A percentile compares a stretch with the other conserved stretches of the same genome.
phyloP scores from a whole-genome alignment of 345 rosid genomes.

The Salix koriyanagi region DNA sequence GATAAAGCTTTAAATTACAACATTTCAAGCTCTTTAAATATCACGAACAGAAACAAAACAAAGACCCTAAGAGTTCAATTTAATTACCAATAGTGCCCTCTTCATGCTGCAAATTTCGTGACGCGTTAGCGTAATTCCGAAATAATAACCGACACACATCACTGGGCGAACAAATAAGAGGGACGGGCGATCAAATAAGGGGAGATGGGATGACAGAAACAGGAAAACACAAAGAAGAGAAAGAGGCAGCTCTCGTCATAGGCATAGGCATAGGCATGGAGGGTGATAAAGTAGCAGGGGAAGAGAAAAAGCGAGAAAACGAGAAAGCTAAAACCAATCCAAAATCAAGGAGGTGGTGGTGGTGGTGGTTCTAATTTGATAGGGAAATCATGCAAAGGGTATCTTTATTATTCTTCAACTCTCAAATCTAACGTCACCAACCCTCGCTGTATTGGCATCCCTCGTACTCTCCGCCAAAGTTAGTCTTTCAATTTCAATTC shows the following conservation, averaged over 20 bases:
- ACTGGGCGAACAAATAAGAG: neutral
- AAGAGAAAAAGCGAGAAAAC: neutral
- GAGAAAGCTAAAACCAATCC: neutral
- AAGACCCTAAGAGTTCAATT: no score
- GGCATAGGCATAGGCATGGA: conserved; percentile 13
- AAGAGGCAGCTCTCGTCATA: neutral
- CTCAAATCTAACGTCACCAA: conserved; percentile 52
- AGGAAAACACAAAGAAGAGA: neutral
- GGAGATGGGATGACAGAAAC: neutral
- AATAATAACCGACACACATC: neutral
- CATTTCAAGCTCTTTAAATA: no score
- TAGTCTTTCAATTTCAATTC: neutral
- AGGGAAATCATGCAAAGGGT: conserved; percentile 67
- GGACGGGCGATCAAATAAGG: no score
- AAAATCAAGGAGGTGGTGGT: conserved; percentile 10
- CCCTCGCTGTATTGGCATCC: conserved; percentile 73
- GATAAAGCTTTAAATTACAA: no score
- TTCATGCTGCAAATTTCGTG: no score
- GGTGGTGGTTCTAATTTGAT: conserved; percentile 25
- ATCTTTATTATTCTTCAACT: conserved; percentile 46
- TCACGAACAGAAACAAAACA: no score
- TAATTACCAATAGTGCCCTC: no score
- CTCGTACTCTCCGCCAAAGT: conserved; percentile 45
- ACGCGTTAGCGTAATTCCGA: no score
- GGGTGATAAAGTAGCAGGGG: neutral